Evolutionary conservation across 352 stramenopile species (phyloP).

Genomic region (Thraustochytrium striatum): DNA sequence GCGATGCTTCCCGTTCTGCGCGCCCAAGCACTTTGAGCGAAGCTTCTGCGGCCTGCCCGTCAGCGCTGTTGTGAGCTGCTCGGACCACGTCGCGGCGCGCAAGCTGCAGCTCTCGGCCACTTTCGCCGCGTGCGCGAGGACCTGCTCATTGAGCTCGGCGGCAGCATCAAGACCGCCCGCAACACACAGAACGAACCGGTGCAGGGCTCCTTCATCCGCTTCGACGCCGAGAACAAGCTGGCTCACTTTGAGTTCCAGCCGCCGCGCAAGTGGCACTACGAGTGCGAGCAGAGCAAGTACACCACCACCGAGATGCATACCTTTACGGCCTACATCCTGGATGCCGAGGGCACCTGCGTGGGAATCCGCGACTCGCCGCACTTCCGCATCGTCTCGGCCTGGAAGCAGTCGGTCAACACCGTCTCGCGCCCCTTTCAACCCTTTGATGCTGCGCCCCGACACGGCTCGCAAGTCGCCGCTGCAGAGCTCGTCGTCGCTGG

Average conservation of each 20-base stretch:
- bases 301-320: slow-evolving; percentile 35
- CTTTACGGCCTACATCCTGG: slow-evolving; percentile 39
- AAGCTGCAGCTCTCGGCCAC: slow-evolving; percentile 41
- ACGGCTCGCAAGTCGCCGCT: background rate
- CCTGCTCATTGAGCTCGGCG: background rate
- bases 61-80: slow-evolving; percentile 24
- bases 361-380: slow-evolving; percentile 39
- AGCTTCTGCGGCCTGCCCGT: slow-evolving; percentile 47
- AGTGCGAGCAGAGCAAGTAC: slow-evolving; percentile 47
- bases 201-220: slow-evolving; percentile 9
- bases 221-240: background rate
- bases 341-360: slow-evolving; percentile 21
- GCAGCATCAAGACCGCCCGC: background rate
- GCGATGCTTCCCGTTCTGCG: slow-evolving; percentile 48
- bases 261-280: slow-evolving; percentile 38
- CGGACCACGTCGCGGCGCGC: background rate
- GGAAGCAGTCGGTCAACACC: slow-evolving; percentile 37
- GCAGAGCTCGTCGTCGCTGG: background rate
- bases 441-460: background rate
- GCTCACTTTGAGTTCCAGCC: slow-evolving; percentile 42
- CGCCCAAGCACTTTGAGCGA: slow-evolving; percentile 27
- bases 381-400: slow-evolving; percentile 45
- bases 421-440: slow-evolving; percentile 25
- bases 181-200: background rate
- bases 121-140: slow-evolving; percentile 32